Evolutionary conservation across 257 asterid genomes (phyloP).

Genomic region (Nicotiana otophora): DNA sequence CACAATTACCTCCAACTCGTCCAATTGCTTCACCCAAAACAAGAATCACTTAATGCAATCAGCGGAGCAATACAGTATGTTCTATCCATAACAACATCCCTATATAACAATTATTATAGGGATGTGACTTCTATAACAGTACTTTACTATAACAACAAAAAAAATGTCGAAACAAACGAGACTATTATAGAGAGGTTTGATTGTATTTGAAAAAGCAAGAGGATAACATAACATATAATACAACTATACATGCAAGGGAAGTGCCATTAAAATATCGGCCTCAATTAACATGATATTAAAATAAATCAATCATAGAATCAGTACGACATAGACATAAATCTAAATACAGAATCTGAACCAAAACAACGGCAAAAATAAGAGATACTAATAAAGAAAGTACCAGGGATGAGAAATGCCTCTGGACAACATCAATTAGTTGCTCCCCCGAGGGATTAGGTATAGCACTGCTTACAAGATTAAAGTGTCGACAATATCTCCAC

Average conservation of each 20-base stretch:
- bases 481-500: conserved; percentile 81
- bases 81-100: accelerated
- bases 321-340: no score
- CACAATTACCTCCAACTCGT: conserved; percentile 71
- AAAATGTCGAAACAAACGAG: no score
- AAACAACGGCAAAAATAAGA: not conserved
- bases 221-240: not conserved
- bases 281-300: not conserved
- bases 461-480: conserved; percentile 60
- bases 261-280: not conserved
- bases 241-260: not conserved
- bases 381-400: conserved; percentile 21
- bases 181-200: no score
- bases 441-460: conserved; percentile 74
- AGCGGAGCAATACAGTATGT: not conserved
- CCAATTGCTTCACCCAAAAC: conserved; percentile 60
- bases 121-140: no score
- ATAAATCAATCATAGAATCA: not conserved
- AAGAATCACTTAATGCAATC: not conserved
- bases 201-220: no score
- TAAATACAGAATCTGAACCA: not conserved
- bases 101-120: no score
- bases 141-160: no score
- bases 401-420: conserved; percentile 88
- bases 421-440: conserved; percentile 81